A percentile compares a stretch with the other conserved stretches of the same genome.
These are phyloP conservation scores for Lepiota subincarnata DNA, from an alignment of 768 basidiomycete species.

Conservation along the genomic window DNA sequence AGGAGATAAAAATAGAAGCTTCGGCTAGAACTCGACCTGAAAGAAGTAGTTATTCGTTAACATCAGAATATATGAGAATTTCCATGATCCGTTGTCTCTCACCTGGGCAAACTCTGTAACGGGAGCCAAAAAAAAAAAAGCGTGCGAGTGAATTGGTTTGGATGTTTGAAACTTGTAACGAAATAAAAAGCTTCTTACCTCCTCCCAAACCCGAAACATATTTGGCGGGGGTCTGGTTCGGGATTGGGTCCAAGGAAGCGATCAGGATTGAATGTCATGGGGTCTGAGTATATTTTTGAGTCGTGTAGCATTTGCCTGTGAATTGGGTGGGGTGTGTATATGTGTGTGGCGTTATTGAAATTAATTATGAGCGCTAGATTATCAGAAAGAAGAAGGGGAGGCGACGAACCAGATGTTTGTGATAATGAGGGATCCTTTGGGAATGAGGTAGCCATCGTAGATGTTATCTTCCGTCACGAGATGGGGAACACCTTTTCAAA, in stretches of 20 bases:
- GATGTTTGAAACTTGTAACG: too few species aligned
- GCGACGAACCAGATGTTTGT: slow-evolving; percentile 28
- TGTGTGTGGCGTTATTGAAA: too few species aligned
- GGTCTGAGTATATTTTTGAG: slow-evolving; percentile 36
- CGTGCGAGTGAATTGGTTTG: neutral
- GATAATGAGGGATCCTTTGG: slow-evolving; percentile 34
- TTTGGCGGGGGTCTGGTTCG: slow-evolving; percentile 38
- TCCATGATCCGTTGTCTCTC: neutral
- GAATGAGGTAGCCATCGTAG: slow-evolving; percentile 40
- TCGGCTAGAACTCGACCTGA: slow-evolving; percentile 38
- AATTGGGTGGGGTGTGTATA: too few species aligned
- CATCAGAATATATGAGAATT: neutral
- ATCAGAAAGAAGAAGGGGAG: neutral
- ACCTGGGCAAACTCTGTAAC: slow-evolving; percentile 33
- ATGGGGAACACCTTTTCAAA: slow-evolving; percentile 31
- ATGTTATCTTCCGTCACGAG: slow-evolving; percentile 39
- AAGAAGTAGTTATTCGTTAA: too few species aligned
- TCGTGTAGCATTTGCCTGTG: slow-evolving; percentile 40
- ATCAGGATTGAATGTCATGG: slow-evolving; percentile 42
- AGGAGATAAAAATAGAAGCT: slow-evolving; percentile 36
- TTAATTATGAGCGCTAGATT: too few species aligned
- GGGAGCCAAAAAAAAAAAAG: neutral
- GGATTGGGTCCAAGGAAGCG: slow-evolving; percentile 40
- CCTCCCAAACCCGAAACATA: slow-evolving; percentile 54
- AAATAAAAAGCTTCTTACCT: slow-evolving; percentile 26